Evolutionary conservation across 257 asterid species (phyloP).

Genomic region (Linaria vulgaris): DNA sequence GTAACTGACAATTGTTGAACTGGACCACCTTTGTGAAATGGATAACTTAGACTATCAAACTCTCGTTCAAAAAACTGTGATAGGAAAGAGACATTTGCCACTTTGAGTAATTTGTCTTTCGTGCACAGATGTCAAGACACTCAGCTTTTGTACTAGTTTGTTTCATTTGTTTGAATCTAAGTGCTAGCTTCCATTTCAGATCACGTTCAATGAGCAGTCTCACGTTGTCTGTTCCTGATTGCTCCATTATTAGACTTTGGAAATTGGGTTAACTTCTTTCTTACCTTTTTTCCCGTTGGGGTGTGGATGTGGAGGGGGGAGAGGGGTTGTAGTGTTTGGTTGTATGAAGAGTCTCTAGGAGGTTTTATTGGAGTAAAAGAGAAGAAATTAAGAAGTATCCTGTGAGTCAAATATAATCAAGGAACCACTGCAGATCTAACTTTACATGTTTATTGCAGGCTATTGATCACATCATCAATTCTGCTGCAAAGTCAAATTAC

Average conservation of each 20-base stretch:
- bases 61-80: neutral
- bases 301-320: neutral
- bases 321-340: too few species aligned
- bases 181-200: slow-evolving; percentile 8
- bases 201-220: neutral
- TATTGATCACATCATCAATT: slow-evolving; percentile 84
- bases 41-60: neutral
- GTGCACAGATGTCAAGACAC: neutral
- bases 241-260: neutral
- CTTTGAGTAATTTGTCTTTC: slow-evolving; percentile 13
- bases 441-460: slow-evolving; percentile 50
- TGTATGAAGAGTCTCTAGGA: neutral
- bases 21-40: slow-evolving; percentile 8
- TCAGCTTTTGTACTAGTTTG: neutral
- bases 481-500: slow-evolving; percentile 90
- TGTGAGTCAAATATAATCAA: too few species aligned
- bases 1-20: neutral
- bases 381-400: too few species aligned
- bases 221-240: slow-evolving; percentile 11
- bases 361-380: slow-evolving; percentile 20
- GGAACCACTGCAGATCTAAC: neutral
- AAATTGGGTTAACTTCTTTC: neutral
- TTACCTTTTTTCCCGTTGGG: neutral
- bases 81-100: neutral
- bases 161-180: neutral